phyloP scores from a whole-genome alignment of 768 basidiomycete genomes.

The Asterophora lycoperdoides region DNA sequence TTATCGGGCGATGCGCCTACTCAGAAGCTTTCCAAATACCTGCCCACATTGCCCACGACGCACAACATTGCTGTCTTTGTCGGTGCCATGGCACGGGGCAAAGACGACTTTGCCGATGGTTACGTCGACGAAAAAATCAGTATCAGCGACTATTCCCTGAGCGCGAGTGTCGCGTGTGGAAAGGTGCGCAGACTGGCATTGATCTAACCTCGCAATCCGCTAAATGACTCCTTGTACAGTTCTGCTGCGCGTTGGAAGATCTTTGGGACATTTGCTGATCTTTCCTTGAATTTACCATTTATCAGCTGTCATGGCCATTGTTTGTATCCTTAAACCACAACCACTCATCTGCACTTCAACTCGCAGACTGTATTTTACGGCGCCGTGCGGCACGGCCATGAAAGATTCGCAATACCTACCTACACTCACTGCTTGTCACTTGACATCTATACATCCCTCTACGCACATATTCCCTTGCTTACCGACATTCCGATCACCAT shows the following conservation, averaged over 20 bases:
- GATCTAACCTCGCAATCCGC: background rate
- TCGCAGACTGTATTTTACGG: constrained; percentile 31
- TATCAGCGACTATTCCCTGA: constrained; percentile 90
- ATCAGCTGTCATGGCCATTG: constrained; percentile 1
- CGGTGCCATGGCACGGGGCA: constrained; percentile 96
- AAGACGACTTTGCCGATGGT: constrained; percentile 95
- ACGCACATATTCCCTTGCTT: no score
- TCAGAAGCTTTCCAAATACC: constrained; percentile 74
- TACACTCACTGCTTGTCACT: constrained; percentile 7
- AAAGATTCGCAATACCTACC: constrained; percentile 4
- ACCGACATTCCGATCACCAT: background rate
- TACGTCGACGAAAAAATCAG: constrained; percentile 95
- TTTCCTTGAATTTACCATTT: constrained; percentile 2
- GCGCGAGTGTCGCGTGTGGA: constrained; percentile 93
- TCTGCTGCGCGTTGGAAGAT: constrained; percentile 90
- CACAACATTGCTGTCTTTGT: constrained; percentile 94
- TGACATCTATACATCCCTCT: no score
- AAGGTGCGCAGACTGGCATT: constrained; percentile 56
- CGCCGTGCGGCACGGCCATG: constrained; percentile 3
- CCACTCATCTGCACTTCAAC: constrained; percentile 44
- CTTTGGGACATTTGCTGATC: constrained; percentile 86
- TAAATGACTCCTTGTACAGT: constrained; percentile 39
- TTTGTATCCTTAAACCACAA: constrained; percentile 24
- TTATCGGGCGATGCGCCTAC: constrained; percentile 89
- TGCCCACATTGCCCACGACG: constrained; percentile 80